A percentile compares a stretch with the other conserved stretches of the same genome.
These are phyloP conservation scores for Prunus mongolica DNA, from an alignment of 306 rosid species.

Conservation along the genomic window DNA sequence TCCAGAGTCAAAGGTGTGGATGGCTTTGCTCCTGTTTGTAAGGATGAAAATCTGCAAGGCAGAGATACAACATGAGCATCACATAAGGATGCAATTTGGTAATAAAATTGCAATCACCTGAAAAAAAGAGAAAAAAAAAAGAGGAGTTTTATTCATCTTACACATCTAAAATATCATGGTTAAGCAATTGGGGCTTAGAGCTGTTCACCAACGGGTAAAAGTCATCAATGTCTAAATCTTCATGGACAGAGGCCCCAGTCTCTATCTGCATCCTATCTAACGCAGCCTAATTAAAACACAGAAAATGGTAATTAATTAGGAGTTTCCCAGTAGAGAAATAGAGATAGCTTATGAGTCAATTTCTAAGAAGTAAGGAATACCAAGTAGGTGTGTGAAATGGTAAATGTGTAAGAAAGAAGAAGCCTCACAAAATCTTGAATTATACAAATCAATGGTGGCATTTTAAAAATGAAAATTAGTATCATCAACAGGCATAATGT, in stretches of 20 bases:
- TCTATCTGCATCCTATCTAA: slow-evolving; percentile 45
- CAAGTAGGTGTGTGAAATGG: background rate
- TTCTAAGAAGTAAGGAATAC: background rate
- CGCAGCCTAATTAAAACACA: slow-evolving; percentile 45
- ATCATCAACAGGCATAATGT: background rate
- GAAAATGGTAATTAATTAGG: slow-evolving; percentile 15
- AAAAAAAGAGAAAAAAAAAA: background rate
- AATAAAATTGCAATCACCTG: slow-evolving; percentile 5
- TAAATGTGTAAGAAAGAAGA: background rate
- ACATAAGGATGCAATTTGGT: slow-evolving; percentile 14
- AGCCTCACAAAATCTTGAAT: background rate
- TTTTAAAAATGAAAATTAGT: background rate
- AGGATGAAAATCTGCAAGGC: slow-evolving; percentile 55
- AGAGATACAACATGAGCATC: slow-evolving; percentile 8
- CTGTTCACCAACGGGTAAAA: slow-evolving; percentile 40
- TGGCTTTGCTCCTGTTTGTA: slow-evolving; percentile 22
- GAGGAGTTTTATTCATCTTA: slow-evolving; percentile 41
- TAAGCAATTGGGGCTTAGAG: slow-evolving; percentile 51
- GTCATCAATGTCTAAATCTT: slow-evolving; percentile 30
- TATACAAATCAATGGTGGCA: background rate
- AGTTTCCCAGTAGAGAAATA: slow-evolving; percentile 9
- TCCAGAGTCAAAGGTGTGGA: slow-evolving; percentile 25
- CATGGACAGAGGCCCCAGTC: slow-evolving; percentile 32
- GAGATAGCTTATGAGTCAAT: background rate
- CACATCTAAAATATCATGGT: slow-evolving; percentile 56